Evolutionary conservation across 352 stramenopile species (phyloP).

Genomic region (Phytophthora kernoviae): DNA sequence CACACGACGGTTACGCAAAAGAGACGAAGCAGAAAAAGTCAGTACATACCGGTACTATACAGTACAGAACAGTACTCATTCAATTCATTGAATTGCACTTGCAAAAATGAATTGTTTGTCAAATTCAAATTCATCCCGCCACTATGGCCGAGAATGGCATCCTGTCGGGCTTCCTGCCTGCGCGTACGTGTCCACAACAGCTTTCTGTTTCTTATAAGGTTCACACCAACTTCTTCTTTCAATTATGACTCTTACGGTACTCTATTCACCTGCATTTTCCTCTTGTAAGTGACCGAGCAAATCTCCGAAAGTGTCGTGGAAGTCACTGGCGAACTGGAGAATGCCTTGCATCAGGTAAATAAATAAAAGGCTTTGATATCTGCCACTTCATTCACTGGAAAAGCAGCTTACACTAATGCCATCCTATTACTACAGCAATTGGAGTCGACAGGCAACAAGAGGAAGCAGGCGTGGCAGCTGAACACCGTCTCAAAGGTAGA

Average conservation of each 20-base stretch:
- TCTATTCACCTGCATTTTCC: not conserved
- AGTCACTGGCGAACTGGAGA: constrained; percentile 71
- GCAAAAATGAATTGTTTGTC: no score
- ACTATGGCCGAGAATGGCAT: constrained; percentile 42
- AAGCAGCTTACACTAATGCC: not conserved
- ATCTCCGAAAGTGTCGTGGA: constrained; percentile 54
- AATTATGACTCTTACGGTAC: constrained; percentile 1
- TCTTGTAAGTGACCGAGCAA: constrained; percentile 41
- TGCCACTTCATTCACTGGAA: not conserved
- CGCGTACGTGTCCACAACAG: constrained; percentile 37
- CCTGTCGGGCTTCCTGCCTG: constrained; percentile 56
- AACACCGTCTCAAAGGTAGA: constrained; percentile 68
- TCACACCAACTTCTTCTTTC: not conserved
- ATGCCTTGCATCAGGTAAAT: constrained; percentile 65
- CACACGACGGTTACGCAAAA: no score
- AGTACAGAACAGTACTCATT: no score
- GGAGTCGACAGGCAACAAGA: constrained; percentile 58
- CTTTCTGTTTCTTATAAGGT: no score
- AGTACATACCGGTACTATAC: no score
- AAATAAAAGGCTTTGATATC: not conserved
- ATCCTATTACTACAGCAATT: constrained; percentile 30
- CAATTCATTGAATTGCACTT: no score
- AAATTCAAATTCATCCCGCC: no score
- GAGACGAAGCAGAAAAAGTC: constrained; percentile 14
- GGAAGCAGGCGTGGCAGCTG: constrained; percentile 62